Evolutionary conservation across 2,329 filamentous ascomycete genomes (phyloP).

Genomic region (Biscogniauxia marginata): DNA sequence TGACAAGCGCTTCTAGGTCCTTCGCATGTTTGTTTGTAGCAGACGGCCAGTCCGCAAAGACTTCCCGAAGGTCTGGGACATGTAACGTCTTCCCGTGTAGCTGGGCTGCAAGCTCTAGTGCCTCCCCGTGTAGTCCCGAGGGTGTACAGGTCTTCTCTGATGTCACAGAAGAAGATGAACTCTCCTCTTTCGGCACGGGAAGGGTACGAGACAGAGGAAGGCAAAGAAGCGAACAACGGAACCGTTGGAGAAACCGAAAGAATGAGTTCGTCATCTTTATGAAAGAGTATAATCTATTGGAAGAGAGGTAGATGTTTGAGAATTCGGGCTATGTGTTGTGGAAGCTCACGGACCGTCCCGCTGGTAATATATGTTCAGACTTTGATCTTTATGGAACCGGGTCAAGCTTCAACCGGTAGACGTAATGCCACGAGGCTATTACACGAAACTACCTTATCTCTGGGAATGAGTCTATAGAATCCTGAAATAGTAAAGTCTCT

Average conservation of each 20-base stretch:
- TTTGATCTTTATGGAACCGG: not conserved
- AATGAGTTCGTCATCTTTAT: constrained; percentile 1
- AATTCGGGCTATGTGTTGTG: not conserved
- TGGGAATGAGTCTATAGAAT: not conserved
- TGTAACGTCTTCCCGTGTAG: constrained; percentile 23
- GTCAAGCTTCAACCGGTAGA: not conserved
- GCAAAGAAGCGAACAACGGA: constrained; percentile 15
- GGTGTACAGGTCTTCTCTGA: constrained; percentile 3
- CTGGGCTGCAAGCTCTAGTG: constrained; percentile 19
- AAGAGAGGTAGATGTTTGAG: not conserved
- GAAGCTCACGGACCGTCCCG: not conserved
- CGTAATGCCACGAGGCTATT: not conserved
- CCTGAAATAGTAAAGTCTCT: not conserved
- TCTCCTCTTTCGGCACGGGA: not conserved
- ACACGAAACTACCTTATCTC: not conserved
- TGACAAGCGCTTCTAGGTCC: constrained; percentile 22
- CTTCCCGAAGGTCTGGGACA: constrained; percentile 25
- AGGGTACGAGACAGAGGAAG: not conserved
- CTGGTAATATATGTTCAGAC: not conserved
- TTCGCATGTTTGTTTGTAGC: constrained; percentile 23
- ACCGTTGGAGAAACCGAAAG: constrained; percentile 13
- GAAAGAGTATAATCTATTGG: not conserved
- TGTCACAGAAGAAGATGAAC: not conserved
- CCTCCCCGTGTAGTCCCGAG: constrained; percentile 21
- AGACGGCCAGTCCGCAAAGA: constrained; percentile 25